Evolutionary conservation across 306 rosid genomes (phyloP), one percentile per base, ranked within the genome.

Genomic region (Corylus avellana): DNA sequence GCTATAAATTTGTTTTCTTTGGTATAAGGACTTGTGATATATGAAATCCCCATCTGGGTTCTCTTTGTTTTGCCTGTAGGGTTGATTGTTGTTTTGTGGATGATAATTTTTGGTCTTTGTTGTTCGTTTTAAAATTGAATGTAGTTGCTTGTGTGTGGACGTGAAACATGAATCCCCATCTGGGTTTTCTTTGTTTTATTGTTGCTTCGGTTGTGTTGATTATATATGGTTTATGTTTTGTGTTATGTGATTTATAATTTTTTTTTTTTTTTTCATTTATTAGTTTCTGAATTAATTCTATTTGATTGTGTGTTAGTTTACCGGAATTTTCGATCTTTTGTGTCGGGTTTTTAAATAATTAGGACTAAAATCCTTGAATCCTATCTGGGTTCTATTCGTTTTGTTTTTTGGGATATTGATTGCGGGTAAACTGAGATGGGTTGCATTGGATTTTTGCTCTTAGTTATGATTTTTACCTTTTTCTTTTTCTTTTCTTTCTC

Each of bases 311-410:
- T 22, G 27, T 10, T 2, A 39, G 12, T 67, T 32, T 64, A n/a
- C 25, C 9, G 29, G 27, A 37, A 42, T 67, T 67, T 59, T 59
- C 13, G 37, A 59, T 59, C 16, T 70, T 22, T 10, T 39, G 8
- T 17, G 50, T 54, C 22, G 59, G 59, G 1, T 54, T 16, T 59
- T 59, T 59, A 11, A 11, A 25, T 25, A 73, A 62, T 63, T 82
- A 44, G 75, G 81, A 72, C 32, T 56, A 5, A 17, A 20, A 37
- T 42, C 27, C 76, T 29, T 69, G 80, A 18, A 48, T 79, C 70
- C 66, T 55, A 75, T 51, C 58, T 72, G 58, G 80, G 58, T 58
- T 76, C 37, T 14, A 1, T n/a, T n/a, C 53, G 25, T 55, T 55
- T 76, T 76, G 69, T 57, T 17, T 27, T 14, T 73, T 67, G 58